phyloP scores from a whole-genome alignment of 148 eudicot species.

The Rhododendron simsii region DNA sequence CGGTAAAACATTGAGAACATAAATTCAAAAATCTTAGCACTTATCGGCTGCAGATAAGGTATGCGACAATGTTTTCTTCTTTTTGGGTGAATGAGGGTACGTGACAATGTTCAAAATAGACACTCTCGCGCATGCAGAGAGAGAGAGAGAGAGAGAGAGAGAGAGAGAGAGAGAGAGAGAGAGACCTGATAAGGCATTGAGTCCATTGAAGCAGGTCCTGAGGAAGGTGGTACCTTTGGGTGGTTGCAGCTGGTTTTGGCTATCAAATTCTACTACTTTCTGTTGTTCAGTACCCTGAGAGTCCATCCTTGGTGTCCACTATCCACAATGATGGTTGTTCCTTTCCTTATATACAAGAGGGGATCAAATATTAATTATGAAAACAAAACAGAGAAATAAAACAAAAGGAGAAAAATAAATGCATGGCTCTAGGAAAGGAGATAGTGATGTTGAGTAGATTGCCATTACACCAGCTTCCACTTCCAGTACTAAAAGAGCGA shows the following conservation, averaged over 20 bases:
- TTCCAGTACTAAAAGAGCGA: background rate
- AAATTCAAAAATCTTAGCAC: background rate
- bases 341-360: background rate
- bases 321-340: background rate
- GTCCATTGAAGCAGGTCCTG: constrained; percentile 53
- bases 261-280: constrained; percentile 6
- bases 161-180: constrained; percentile 8
- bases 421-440: background rate
- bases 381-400: no score
- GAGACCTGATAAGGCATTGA: constrained; percentile 47
- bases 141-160: background rate
- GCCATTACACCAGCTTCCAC: background rate
- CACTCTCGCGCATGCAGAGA: no score
- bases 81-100: no score
- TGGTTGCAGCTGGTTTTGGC: constrained; percentile 15
- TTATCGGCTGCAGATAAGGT: background rate
- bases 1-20: no score
- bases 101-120: background rate
- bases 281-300: background rate
- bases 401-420: background rate
- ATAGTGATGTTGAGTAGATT: constrained; percentile 10
- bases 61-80: background rate
- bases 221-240: constrained; percentile 35
- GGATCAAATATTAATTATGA: background rate
- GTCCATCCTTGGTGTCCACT: constrained; percentile 6